phyloP scores from a whole-genome alignment of 1,284 basidiomycete genomes.

The Leccinum griseonigrum region DNA sequence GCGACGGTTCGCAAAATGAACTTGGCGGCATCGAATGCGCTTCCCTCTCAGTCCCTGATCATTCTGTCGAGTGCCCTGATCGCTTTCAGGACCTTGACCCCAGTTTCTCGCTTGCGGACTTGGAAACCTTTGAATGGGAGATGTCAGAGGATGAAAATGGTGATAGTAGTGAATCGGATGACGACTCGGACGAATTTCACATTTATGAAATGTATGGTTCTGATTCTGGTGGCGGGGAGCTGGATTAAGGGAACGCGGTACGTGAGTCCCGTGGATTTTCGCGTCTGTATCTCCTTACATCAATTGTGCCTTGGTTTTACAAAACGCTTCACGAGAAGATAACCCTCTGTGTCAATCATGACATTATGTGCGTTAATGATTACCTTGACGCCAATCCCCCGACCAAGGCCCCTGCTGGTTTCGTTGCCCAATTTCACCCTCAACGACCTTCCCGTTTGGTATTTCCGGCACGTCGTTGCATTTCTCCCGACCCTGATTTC shows the following conservation, averaged over 20 bases:
- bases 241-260: background rate
- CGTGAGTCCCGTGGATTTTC: too few relatives aligned
- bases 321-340: too few relatives aligned
- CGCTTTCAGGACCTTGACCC: background rate
- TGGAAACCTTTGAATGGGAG: background rate
- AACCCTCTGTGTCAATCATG: too few relatives aligned
- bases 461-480: too few relatives aligned
- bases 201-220: background rate
- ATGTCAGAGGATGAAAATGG: background rate
- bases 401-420: too few relatives aligned
- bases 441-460: too few relatives aligned
- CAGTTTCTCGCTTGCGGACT: background rate
- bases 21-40: background rate
- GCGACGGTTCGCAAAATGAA: background rate
- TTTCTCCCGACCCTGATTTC: too few relatives aligned
- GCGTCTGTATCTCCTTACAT: too few relatives aligned
- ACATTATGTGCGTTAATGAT: too few relatives aligned
- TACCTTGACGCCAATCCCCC: too few relatives aligned
- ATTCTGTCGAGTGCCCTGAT: background rate
- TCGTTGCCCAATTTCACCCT: too few relatives aligned
- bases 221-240: background rate
- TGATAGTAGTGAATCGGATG: background rate
- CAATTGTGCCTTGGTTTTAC: too few relatives aligned
- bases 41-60: background rate
- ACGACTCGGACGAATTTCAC: background rate